These are phyloP conservation scores for Paecilomyces dactylethromorphus DNA, from an alignment of 2,329 filamentous ascomycete species.

Conservation along the genomic window DNA sequence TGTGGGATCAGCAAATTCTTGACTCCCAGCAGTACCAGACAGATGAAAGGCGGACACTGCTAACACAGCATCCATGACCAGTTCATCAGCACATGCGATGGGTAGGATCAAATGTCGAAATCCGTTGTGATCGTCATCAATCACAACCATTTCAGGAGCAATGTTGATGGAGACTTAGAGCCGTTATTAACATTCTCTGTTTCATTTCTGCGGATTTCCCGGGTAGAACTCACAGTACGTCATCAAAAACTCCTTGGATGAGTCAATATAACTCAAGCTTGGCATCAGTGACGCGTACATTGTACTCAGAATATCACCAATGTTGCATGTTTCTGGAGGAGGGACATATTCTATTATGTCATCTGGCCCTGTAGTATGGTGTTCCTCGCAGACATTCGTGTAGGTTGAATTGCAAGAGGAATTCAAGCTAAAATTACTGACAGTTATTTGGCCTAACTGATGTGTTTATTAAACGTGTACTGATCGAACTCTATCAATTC, in stretches of 20 bases:
- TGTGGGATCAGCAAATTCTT: background rate
- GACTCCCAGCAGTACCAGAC: background rate
- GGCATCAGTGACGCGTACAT: background rate
- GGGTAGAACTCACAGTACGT: background rate
- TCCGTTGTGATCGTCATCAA: background rate
- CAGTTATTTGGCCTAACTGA: too few relatives aligned
- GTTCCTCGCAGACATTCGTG: too few relatives aligned
- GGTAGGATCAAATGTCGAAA: background rate
- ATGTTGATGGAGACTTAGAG: background rate
- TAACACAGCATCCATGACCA: background rate
- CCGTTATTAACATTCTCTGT: background rate
- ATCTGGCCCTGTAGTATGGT: too few relatives aligned
- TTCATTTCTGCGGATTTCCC: too few relatives aligned
- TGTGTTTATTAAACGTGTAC: too few relatives aligned
- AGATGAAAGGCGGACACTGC: background rate
- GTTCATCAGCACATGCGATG: background rate
- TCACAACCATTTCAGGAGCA: background rate
- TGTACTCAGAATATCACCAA: background rate
- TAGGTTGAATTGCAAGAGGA: too few relatives aligned
- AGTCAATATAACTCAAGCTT: background rate
- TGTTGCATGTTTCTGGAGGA: background rate
- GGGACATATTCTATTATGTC: too few relatives aligned
- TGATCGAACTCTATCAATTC: too few relatives aligned
- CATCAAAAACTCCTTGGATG: background rate
- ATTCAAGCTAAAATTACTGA: too few relatives aligned